Conservation (phyloP, 176 grass and related monocot genomes). For the Lolium multiflorum region DNA sequence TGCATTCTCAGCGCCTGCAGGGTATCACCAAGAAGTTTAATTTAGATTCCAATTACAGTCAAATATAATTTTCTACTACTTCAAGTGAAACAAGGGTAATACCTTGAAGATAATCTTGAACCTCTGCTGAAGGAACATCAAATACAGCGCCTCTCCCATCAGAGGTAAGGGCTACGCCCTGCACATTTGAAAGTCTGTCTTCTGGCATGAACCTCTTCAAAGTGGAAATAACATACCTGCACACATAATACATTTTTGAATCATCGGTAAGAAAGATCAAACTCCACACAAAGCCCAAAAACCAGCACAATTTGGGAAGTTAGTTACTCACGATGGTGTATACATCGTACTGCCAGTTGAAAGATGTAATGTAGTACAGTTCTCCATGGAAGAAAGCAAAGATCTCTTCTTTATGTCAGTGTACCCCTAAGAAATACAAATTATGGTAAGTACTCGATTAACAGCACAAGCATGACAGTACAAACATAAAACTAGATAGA, state of each 20-base stretch:
- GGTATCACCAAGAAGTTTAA: background rate
- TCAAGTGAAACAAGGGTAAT: background rate
- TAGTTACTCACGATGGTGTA: slow-evolving; percentile 68
- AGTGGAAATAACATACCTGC: slow-evolving; percentile 76
- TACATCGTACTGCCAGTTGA: slow-evolving; percentile 73
- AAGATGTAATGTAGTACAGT: slow-evolving; percentile 79
- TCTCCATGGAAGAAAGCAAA: slow-evolving; percentile 87
- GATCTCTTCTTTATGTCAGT: slow-evolving; percentile 97
- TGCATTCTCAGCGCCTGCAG: slow-evolving; percentile 63
- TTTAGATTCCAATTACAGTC: background rate
- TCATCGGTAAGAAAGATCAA: background rate
- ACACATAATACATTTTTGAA: background rate
- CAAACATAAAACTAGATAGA: background rate
- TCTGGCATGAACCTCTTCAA: slow-evolving; percentile 92
- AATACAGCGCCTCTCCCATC: slow-evolving; percentile 89
- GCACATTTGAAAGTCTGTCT: slow-evolving; percentile 70
- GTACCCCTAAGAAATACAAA: slow-evolving; percentile 68
- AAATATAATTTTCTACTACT: background rate
- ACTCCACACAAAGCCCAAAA: background rate
- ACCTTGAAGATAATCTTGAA: slow-evolving; percentile 79
- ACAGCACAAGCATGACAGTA: background rate
- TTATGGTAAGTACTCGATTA: slow-evolving; percentile 6
- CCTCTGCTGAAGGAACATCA: slow-evolving; percentile 91
- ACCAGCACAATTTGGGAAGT: background rate
- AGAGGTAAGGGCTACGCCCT: slow-evolving; percentile 71